Evolutionary conservation across 345 rosid species (phyloP).

Genomic region (Gossypium bickii): DNA sequence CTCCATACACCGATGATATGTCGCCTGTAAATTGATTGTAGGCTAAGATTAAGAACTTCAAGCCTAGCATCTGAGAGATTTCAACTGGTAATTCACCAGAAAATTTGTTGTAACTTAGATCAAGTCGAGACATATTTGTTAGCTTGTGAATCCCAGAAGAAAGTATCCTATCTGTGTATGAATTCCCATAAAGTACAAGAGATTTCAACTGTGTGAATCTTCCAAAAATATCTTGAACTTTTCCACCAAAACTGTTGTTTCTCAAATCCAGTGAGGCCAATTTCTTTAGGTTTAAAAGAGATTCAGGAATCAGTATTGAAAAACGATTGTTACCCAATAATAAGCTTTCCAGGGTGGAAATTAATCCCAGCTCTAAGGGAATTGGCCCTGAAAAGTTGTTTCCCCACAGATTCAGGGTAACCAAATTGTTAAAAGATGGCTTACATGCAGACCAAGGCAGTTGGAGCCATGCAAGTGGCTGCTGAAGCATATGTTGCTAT

Average conservation of each 20-base stretch:
- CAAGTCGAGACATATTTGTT: no score
- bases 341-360: slow-evolving; percentile 43
- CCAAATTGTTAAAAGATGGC: background rate
- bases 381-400: slow-evolving; percentile 55
- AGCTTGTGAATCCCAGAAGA: slow-evolving; percentile 37
- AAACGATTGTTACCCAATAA: slow-evolving; percentile 27
- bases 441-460: no score
- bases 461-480: no score
- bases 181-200: slow-evolving; percentile 55
- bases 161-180: slow-evolving; percentile 47
- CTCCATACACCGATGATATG: slow-evolving; percentile 69
- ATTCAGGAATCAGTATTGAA: slow-evolving; percentile 49
- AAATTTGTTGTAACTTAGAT: slow-evolving; percentile 67
- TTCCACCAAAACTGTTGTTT: slow-evolving; percentile 56
- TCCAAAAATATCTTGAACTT: slow-evolving; percentile 63
- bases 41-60: slow-evolving; percentile 64
- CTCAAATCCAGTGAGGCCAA: slow-evolving; percentile 64
- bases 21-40: slow-evolving; percentile 53
- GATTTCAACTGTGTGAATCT: slow-evolving; percentile 52
- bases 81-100: slow-evolving; percentile 56
- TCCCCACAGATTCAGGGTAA: slow-evolving; percentile 53
- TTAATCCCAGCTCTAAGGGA: slow-evolving; percentile 60
- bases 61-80: slow-evolving; percentile 40
- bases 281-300: slow-evolving; percentile 50
- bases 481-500: no score